phyloP scores from a whole-genome alignment of 129 eudicot species.

The Lactuca sativa region DNA sequence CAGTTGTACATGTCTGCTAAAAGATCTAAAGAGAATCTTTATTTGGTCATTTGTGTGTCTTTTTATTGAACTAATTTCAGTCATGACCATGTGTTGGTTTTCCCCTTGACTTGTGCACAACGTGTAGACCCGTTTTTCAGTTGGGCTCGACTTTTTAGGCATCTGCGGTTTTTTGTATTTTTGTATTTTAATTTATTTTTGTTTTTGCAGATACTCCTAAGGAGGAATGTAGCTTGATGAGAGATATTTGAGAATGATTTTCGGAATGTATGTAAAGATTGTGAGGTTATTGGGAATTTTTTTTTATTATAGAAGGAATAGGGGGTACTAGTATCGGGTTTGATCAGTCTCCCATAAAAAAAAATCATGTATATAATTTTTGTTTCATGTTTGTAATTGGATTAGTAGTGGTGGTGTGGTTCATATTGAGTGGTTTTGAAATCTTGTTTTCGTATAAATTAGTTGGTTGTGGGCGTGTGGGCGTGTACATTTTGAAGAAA shows the following conservation, averaged over 20 bases:
- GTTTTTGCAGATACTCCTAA: conserved; percentile 45
- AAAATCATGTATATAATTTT: not conserved
- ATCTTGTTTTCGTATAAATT: not conserved
- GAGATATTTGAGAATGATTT: not conserved
- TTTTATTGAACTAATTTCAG: conserved; percentile 30
- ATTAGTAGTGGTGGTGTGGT: not conserved
- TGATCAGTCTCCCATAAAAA: conserved; percentile 20
- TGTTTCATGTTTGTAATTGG: not conserved
- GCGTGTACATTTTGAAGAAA: not conserved
- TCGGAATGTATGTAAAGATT: conserved; percentile 15
- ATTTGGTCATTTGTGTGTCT: conserved; percentile 19
- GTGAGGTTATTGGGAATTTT: not conserved
- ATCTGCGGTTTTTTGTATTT: not conserved
- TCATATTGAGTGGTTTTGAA: not conserved
- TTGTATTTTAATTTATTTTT: not conserved
- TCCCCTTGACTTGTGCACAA: conserved; percentile 17
- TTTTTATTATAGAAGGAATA: not conserved
- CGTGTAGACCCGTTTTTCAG: conserved; percentile 12
- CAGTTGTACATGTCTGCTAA: conserved; percentile 32
- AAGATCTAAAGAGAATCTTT: conserved; percentile 33
- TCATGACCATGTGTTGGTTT: conserved; percentile 29
- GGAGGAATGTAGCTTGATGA: conserved; percentile 34
- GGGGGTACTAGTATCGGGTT: conserved; percentile 21
- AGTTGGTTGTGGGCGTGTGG: too few species aligned
- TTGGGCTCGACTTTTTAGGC: conserved; percentile 10